Conservation (phyloP, 2,329 filamentous ascomycete genomes). For the Catunica adiposa region DNA sequence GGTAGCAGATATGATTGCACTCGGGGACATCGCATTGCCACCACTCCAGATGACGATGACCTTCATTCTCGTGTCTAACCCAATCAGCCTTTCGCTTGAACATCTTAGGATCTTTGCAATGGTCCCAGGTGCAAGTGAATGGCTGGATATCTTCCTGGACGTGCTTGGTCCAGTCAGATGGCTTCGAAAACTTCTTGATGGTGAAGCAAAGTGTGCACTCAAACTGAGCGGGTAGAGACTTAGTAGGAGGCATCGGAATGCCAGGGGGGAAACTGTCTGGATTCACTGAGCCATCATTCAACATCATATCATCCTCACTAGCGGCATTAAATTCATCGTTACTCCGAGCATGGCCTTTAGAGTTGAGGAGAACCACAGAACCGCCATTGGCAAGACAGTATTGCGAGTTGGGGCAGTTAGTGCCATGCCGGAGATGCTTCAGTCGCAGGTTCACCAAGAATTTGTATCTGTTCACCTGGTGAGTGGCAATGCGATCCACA, state of each 20-base stretch:
- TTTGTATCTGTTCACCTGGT: constrained; percentile 68
- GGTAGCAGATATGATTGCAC: constrained; percentile 67
- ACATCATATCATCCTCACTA: constrained; percentile 46
- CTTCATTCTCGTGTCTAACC: constrained; percentile 87
- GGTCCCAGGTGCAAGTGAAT: constrained; percentile 79
- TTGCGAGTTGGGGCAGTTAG: constrained; percentile 42
- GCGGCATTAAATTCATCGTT: constrained; percentile 29
- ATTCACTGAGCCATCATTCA: constrained; percentile 50
- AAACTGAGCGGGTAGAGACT: constrained; percentile 64
- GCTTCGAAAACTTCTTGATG: constrained; percentile 72
- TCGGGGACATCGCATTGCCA: constrained; percentile 74
- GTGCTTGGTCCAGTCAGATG: constrained; percentile 93
- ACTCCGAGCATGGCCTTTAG: constrained; percentile 41
- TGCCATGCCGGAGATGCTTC: constrained; percentile 48
- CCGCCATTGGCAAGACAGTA: constrained; percentile 54
- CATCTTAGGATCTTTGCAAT: constrained; percentile 69
- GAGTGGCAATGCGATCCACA: constrained; percentile 65
- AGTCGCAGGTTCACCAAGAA: constrained; percentile 52
- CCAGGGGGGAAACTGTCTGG: constrained; percentile 62
- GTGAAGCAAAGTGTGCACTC: constrained; percentile 81
- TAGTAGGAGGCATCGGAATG: constrained; percentile 67
- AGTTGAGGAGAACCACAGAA: constrained; percentile 43
- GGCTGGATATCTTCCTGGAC: constrained; percentile 87
- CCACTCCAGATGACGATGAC: constrained; percentile 77
- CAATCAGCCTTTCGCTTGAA: constrained; percentile 94